Percentiles rank a stretch among this genome's conserved stretches.
Conservation (phyloP, 2,329 filamentous ascomycete species). For the Colletotrichum higginsianum region DNA sequence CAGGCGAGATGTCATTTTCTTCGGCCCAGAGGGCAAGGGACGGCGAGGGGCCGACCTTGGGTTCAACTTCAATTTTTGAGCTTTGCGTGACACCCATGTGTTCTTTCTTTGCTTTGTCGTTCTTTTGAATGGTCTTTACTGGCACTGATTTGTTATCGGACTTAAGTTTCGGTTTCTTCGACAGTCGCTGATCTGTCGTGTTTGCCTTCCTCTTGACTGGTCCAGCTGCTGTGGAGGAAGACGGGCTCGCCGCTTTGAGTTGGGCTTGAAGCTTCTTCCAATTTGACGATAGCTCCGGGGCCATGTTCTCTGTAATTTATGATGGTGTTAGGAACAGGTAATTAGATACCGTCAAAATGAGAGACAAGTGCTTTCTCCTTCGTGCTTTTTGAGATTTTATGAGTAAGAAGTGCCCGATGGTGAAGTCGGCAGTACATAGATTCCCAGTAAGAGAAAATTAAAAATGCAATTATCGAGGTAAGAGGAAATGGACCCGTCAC, state of each 20-base stretch:
- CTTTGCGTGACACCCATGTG: constrained; percentile 73
- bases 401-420: not conserved
- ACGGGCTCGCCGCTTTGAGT: constrained; percentile 63
- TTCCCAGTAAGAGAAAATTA: constrained; percentile 17
- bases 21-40: constrained; percentile 73
- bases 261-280: constrained; percentile 84
- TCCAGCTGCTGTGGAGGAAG: constrained; percentile 51
- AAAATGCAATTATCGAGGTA: constrained; percentile 35
- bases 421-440: not conserved
- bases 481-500: not conserved
- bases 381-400: not conserved
- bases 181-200: constrained; percentile 46
- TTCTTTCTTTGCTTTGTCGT: constrained; percentile 48
- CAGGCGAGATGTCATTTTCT: constrained; percentile 72
- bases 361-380: not conserved
- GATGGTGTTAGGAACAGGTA: not conserved
- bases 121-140: constrained; percentile 40
- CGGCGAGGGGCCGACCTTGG: constrained; percentile 61
- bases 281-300: constrained; percentile 73
- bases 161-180: constrained; percentile 51
- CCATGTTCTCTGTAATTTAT: constrained; percentile 51
- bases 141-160: constrained; percentile 27
- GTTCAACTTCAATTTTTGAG: constrained; percentile 58
- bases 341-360: not conserved
- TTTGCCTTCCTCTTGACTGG: constrained; percentile 58